Conservation (phyloP, 768 basidiomycete genomes). For the Exidia glandulosa region DNA sequence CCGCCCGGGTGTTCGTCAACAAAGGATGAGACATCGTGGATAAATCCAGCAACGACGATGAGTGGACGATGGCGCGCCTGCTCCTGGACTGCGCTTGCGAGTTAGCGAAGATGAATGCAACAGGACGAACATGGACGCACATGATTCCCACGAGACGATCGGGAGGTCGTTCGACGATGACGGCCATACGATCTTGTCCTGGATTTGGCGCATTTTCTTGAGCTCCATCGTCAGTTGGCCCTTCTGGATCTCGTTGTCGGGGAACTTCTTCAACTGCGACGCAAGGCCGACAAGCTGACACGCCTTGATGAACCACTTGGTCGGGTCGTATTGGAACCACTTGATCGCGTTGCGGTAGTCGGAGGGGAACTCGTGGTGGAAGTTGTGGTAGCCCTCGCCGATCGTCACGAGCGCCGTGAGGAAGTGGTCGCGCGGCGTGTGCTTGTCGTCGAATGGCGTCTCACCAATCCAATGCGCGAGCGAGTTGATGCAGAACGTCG, state of each 20-base stretch:
- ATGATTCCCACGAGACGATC: slow-evolving; percentile 79
- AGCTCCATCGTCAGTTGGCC: slow-evolving; percentile 92
- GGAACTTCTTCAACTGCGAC: slow-evolving; percentile 55
- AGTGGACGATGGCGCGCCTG: slow-evolving; percentile 72
- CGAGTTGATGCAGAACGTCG: slow-evolving; percentile 95
- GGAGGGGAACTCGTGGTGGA: slow-evolving; percentile 96
- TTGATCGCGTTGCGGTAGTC: slow-evolving; percentile 94
- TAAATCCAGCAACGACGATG: slow-evolving; percentile 82
- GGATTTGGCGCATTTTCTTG: slow-evolving; percentile 70
- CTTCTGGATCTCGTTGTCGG: slow-evolving; percentile 67
- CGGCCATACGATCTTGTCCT: slow-evolving; percentile 74
- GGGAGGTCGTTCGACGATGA: slow-evolving; percentile 63
- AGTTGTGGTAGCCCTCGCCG: slow-evolving; percentile 97
- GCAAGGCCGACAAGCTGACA: slow-evolving; percentile 54
- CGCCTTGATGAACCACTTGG: slow-evolving; percentile 80
- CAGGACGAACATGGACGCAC: slow-evolving; percentile 27
- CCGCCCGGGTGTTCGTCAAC: slow-evolving; percentile 90
- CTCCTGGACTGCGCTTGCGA: slow-evolving; percentile 52
- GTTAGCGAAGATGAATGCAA: slow-evolving; percentile 2
- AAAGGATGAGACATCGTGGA: slow-evolving; percentile 80
- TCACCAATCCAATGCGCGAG: slow-evolving; percentile 95
- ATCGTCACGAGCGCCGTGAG: slow-evolving; percentile 84
- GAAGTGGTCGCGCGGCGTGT: slow-evolving; percentile 82
- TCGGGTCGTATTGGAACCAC: slow-evolving; percentile 90
- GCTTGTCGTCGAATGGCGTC: slow-evolving; percentile 88